A percentile compares a stretch with the other conserved stretches of the same genome.
Conservation (phyloP, 495 filamentous ascomycete species). For the Tetracladium setigerum region DNA sequence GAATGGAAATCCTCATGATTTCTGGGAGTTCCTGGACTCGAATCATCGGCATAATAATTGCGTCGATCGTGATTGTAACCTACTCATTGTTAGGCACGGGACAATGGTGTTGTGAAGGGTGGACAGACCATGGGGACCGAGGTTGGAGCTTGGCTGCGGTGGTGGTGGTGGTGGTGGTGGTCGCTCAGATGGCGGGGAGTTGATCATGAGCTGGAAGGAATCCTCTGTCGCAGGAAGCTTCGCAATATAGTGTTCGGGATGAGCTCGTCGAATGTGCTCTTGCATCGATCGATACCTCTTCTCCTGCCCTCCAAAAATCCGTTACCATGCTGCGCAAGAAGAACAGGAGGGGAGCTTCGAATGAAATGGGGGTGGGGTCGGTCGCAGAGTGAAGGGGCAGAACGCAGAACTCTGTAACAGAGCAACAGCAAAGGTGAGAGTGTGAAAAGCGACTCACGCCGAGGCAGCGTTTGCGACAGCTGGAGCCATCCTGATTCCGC, state of each 20-base stretch:
- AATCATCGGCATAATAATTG: constrained; percentile 52
- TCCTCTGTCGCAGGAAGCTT: constrained; percentile 98
- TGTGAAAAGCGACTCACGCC: constrained; percentile 81
- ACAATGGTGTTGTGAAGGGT: background rate
- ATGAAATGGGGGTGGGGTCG: constrained; percentile 10
- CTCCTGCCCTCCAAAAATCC: constrained; percentile 51
- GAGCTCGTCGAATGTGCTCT: constrained; percentile 96
- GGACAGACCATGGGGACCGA: constrained; percentile 20
- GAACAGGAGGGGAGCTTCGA: constrained; percentile 10
- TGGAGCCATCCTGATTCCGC: constrained; percentile 92
- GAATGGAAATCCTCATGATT: constrained; percentile 64
- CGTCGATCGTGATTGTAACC: constrained; percentile 35
- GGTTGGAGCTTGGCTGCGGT: constrained; percentile 19
- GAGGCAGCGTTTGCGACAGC: constrained; percentile 94
- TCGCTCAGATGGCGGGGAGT: constrained; percentile 75
- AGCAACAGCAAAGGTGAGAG: constrained; percentile 12
- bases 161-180: constrained; percentile 50
- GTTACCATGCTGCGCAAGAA: constrained; percentile 19
- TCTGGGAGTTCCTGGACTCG: constrained; percentile 64
- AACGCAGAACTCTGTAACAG: background rate
- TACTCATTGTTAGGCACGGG: constrained; percentile 20
- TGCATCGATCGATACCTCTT: constrained; percentile 99
- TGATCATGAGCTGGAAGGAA: constrained; percentile 95
- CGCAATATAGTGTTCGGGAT: constrained; percentile 95
- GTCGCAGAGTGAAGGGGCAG: constrained; percentile 9